A percentile compares a stretch with the other conserved stretches of the same genome.
These are phyloP conservation scores for Phaseolus lunatus DNA, from an alignment of 306 rosid genomes.

Conservation along the genomic window DNA sequence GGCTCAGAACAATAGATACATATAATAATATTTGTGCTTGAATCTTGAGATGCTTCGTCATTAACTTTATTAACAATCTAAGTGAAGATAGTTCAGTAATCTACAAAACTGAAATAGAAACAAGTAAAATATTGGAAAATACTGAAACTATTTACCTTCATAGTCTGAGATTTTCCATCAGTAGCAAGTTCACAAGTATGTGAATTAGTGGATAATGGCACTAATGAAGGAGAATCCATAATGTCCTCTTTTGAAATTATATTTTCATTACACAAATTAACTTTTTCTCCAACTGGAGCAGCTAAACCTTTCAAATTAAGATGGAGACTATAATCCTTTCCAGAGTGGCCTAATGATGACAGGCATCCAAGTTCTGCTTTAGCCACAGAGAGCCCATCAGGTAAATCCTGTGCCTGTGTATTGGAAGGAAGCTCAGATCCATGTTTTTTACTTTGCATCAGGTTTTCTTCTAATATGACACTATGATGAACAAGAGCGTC, in stretches of 20 bases:
- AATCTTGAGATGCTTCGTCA: conserved; percentile 35
- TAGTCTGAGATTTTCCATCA: conserved; percentile 41
- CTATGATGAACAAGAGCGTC: conserved; percentile 40
- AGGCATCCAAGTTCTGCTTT: conserved; percentile 48
- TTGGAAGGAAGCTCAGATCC: conserved; percentile 45
- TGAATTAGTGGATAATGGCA: conserved; percentile 39
- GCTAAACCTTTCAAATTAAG: conserved; percentile 37
- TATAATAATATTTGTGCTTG: conserved; percentile 17
- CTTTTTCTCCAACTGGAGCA: conserved; percentile 37
- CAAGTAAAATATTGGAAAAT: background rate
- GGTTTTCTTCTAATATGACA: conserved; percentile 37
- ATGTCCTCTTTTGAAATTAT: conserved; percentile 46
- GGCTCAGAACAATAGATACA: conserved; percentile 1
- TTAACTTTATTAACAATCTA: conserved; percentile 42
- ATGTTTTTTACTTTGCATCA: conserved; percentile 44
- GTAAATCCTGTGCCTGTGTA: conserved; percentile 21
- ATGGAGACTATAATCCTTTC: conserved; percentile 36
- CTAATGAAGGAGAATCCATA: conserved; percentile 34
- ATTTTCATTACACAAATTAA: conserved; percentile 36
- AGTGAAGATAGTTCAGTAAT: conserved; percentile 20
- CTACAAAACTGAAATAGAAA: conserved; percentile 29
- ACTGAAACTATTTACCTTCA: conserved; percentile 54
- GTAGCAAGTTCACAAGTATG: conserved; percentile 39
- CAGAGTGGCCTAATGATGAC: conserved; percentile 40
- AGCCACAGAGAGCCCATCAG: conserved; percentile 37